Conservation (phyloP, 179 eudicot genomes). For the Sideroxylon spinosum region DNA sequence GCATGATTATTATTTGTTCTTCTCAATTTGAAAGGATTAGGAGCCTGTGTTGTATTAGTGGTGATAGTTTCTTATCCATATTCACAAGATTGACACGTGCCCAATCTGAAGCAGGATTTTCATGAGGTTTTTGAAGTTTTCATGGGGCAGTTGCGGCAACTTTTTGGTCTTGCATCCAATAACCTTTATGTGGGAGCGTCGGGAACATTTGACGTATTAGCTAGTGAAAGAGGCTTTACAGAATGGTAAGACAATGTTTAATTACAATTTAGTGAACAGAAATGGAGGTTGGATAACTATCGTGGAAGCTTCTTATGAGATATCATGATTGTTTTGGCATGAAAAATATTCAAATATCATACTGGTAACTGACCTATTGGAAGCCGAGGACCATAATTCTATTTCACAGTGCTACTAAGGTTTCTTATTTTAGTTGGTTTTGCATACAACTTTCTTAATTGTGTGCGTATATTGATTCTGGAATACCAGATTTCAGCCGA, state of each 20-base stretch:
- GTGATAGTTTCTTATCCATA: slow-evolving; percentile 5
- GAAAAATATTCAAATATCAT: neutral
- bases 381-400: neutral
- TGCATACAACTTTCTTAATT: neutral
- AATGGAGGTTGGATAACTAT: neutral
- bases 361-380: neutral
- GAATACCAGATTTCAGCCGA: slow-evolving; percentile 1
- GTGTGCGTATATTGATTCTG: neutral
- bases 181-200: slow-evolving; percentile 57
- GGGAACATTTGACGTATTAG: slow-evolving; percentile 49
- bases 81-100: slow-evolving; percentile 9
- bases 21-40: neutral
- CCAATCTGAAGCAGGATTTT: slow-evolving; percentile 48
- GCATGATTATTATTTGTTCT: neutral
- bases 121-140: slow-evolving; percentile 65
- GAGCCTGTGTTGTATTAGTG: neutral
- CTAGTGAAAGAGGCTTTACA: slow-evolving; percentile 84
- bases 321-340: neutral
- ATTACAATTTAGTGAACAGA: neutral
- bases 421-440: neutral
- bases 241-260: slow-evolving; percentile 62
- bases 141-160: slow-evolving; percentile 86
- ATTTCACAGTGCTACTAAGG: neutral
- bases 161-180: slow-evolving; percentile 79
- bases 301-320: neutral